Conservation (phyloP, 78 protist genomes). For the Dictyostelium capitatum region DNA sequence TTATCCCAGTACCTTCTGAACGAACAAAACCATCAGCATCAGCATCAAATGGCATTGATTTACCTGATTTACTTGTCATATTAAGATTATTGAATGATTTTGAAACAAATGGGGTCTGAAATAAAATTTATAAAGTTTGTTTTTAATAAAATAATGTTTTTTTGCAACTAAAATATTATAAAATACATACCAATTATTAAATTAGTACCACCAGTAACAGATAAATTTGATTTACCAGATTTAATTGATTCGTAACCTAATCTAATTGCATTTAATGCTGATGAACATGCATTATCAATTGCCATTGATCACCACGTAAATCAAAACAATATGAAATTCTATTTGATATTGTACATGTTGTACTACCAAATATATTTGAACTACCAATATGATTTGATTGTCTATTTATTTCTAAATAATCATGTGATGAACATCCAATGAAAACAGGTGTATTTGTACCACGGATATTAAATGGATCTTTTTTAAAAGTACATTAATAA, state of each 20-base stretch:
- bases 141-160: no score
- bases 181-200: neutral
- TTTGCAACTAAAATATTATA: no score
- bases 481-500: no score
- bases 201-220: conserved; percentile 88
- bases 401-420: neutral
- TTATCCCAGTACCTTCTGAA: neutral
- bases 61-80: neutral
- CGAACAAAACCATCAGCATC: conserved; percentile 8
- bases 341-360: neutral
- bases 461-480: no score
- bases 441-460: no score
- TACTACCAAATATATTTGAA: neutral
- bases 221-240: conserved; percentile 73
- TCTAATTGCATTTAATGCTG: conserved; percentile 87
- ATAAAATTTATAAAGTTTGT: no score
- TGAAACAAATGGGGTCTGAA: no score
- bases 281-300: conserved; percentile 84
- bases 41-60: neutral
- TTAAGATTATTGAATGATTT: neutral
- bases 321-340: no score
- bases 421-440: neutral
- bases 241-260: conserved; percentile 78
- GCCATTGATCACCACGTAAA: no score
- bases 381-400: neutral